Base-by-base conservation (phyloP, 345 rosid genomes). In the Ceriops tagal region DNA sequence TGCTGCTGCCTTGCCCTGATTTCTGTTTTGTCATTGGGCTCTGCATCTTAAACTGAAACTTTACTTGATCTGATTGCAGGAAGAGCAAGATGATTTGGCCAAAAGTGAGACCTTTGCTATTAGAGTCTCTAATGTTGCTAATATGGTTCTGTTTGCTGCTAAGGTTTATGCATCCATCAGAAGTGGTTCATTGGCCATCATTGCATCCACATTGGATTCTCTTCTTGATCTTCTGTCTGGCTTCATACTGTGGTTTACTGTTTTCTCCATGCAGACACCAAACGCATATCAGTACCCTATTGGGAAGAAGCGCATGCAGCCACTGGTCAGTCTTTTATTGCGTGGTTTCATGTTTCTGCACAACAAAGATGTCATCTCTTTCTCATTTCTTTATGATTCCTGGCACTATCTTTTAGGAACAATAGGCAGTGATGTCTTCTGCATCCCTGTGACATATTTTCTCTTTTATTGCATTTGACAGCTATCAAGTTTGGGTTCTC, bases 271-370 rank as follows among this genome's bases (percentile, higher is more conserved):
- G 98, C 92, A 90, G 80, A 95, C 96, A 30, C 96, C 93, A 57
- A 95, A 86, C 61, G 98, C 96, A 0, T 95, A 92, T 75, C 96
- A 84, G 75, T 95, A 95, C 72, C 99, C 99, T 47, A 95, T 92
- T 68, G 99, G 99, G 31, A 95, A 92, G 82, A 95, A 92, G 71
- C 81, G 99, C 28, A 95, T 95, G 99, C 98, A 95, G 81, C 99
- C 98, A 49, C 64, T 95, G 93, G 99, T 90, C 53, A 77, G 96
- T 87, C 64, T 67, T 67, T 9, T 9, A 8, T 55, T 55, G 27
- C 16, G 0, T 27, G n/a, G 58, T 47, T 57, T 26, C 31, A 28
- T 59, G 30, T 21, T 43, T 68, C 13, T 53, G 21, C 22, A 21
- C 1, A 3, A 22, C 24, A 26, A 55, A 2, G 5, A n/a, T 55